Evolutionary conservation across 2,329 filamentous ascomycete genomes (phyloP).

Genomic region (Colletotrichum musicola): DNA sequence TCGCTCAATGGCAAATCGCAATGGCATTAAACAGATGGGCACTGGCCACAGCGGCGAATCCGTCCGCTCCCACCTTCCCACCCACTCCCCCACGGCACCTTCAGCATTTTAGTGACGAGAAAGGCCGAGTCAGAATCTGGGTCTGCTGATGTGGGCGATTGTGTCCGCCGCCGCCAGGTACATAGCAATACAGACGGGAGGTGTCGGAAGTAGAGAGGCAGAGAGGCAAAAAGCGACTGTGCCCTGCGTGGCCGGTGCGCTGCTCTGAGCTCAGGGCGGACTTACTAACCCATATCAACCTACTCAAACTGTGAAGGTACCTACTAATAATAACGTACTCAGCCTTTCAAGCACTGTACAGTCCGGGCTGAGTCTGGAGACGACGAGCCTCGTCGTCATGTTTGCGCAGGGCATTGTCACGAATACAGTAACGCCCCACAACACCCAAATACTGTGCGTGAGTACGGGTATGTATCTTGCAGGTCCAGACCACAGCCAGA

Average conservation of each 20-base stretch:
- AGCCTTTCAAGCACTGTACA: conserved; percentile 12
- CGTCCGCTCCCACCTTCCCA: background rate
- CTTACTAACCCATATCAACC: too few relatives aligned
- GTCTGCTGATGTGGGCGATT: conserved; percentile 17
- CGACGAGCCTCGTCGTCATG: conserved; percentile 28
- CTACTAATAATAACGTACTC: too few relatives aligned
- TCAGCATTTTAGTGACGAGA: conserved; percentile 1
- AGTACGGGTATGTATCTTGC: background rate
- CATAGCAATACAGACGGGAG: background rate
- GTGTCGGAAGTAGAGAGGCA: conserved; percentile 23
- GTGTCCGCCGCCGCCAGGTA: conserved; percentile 5
- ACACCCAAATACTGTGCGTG: conserved; percentile 12
- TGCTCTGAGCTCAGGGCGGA: too few relatives aligned
- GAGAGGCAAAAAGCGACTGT: background rate
- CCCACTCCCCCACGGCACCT: conserved; percentile 6
- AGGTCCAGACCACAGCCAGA: too few relatives aligned
- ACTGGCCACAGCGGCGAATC: conserved; percentile 19
- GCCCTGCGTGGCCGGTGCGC: too few relatives aligned
- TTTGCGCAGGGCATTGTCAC: conserved; percentile 32
- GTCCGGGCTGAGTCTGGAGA: background rate
- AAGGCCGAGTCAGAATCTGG: conserved; percentile 24
- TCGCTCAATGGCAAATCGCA: background rate
- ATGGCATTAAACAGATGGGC: conserved; percentile 20
- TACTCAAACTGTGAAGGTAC: too few relatives aligned
- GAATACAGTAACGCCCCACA: conserved; percentile 35